Base-by-base conservation (phyloP, 176 grass and related monocot species). In the Tillandsia fasciculata region DNA sequence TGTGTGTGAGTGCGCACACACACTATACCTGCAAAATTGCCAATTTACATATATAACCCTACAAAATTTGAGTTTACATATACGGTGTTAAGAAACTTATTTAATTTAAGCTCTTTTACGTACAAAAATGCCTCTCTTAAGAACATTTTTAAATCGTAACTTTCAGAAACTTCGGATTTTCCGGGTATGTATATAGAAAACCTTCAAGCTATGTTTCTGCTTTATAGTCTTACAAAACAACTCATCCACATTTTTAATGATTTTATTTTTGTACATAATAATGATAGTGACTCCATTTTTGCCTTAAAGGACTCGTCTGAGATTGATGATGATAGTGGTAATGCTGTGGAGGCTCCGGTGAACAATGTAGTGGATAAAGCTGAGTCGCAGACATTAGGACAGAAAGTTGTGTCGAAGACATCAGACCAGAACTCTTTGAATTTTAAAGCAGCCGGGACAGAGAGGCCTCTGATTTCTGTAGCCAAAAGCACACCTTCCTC, bases 251-350 rank as follows among this genome's bases (percentile, higher is more conserved):
- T 42, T 42, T 42, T 42, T 42, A 42, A 42, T 73, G 4, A 11
- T 56, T 73, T 47, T 69, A 64, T 10, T 12, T 12, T n/a, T 72
- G 64, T 65, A 15, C 48, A 69, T 48, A 64, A n/a, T 50, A 12
- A 56, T 28, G 66, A 2, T 50, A 67, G 13, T 75, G 15, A 66
- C 53, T 72, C 11, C 2, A 28, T 61, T 59, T 70, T 65, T 69
- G 2, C 26, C 14, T 79, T 76, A 64, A 56, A 87, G 85, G 85
- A 87, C 66, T 79, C 78, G 20, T 3, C 11, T 11, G 85, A 83
- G 50, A 67, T 87, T 0, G 85, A 87, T 69, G 81, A 83, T 87
- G 77, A 83, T 73, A 63, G 52, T 67, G 85, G 74, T 73, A 64
- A 53, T 69, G 80, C 70, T 50, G 13, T 9, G 11, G 17, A 20